These are phyloP conservation scores for Mariannaea elegans DNA, from an alignment of 2,329 filamentous ascomycete species.

Conservation along the genomic window DNA sequence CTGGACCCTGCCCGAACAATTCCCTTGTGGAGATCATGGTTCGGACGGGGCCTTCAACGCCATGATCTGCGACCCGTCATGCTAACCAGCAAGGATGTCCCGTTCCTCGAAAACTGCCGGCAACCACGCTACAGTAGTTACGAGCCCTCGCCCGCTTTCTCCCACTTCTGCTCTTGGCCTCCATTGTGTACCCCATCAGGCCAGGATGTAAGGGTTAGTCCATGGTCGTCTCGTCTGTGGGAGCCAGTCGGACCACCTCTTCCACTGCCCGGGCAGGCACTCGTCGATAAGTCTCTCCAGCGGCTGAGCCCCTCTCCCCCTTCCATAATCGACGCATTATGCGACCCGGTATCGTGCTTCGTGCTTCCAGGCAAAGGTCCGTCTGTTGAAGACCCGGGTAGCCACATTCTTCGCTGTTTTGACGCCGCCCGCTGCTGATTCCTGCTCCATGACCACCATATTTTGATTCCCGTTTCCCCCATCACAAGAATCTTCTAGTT, in stretches of 20 bases:
- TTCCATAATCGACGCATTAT: slow-evolving; percentile 30
- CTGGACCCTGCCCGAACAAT: slow-evolving; percentile 40
- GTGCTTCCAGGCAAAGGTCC: slow-evolving; percentile 29
- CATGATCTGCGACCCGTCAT: slow-evolving; percentile 43
- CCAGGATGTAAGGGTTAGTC: slow-evolving; percentile 29
- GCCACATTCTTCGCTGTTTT: slow-evolving; percentile 30
- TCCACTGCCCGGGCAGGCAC: slow-evolving; percentile 23
- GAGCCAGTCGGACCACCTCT: slow-evolving; percentile 24
- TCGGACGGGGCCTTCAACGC: slow-evolving; percentile 43
- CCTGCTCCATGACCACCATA: slow-evolving; percentile 35
- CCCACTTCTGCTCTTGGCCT: slow-evolving; percentile 31
- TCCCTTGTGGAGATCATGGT: slow-evolving; percentile 45
- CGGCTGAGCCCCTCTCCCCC: slow-evolving; percentile 10
- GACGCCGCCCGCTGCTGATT: slow-evolving; percentile 32
- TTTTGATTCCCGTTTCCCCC: slow-evolving; percentile 23
- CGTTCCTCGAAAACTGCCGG: slow-evolving; percentile 40
- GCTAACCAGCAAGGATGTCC: slow-evolving; percentile 38
- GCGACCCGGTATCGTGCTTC: slow-evolving; percentile 34
- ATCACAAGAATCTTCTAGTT: slow-evolving; percentile 10
- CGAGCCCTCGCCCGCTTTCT: slow-evolving; percentile 24
- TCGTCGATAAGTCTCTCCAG: slow-evolving; percentile 19
- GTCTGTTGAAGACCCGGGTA: slow-evolving; percentile 26
- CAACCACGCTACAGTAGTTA: slow-evolving; percentile 24
- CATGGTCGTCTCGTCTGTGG: slow-evolving; percentile 22
- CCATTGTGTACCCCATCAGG: slow-evolving; percentile 27